phyloP scores from a whole-genome alignment of 257 asterid genomes.

The Ocimum tenuiflorum region DNA sequence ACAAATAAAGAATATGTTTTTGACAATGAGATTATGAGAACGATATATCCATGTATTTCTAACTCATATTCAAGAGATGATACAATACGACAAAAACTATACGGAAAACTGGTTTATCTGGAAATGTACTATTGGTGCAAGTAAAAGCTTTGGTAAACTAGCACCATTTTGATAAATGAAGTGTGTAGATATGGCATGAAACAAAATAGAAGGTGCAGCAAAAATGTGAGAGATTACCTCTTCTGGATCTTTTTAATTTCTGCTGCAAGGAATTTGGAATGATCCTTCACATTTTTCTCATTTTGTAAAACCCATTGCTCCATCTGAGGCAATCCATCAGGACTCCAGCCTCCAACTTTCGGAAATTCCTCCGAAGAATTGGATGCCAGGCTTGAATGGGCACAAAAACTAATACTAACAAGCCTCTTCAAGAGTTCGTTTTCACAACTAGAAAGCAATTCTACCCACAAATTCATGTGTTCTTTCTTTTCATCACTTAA shows the following conservation, averaged over 20 bases:
- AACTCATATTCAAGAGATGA: too few species aligned
- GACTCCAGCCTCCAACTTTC: constrained; percentile 37
- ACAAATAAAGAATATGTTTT: too few species aligned
- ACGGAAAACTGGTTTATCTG: too few species aligned
- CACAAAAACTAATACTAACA: constrained; percentile 41
- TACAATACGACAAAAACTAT: too few species aligned
- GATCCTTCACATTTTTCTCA: constrained; percentile 35
- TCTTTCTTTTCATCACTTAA: constrained; percentile 29
- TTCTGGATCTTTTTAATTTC: constrained; percentile 42
- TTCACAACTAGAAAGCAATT: constrained; percentile 51
- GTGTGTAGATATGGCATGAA: not conserved
- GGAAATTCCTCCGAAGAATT: constrained; percentile 16
- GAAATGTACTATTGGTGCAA: too few species aligned
- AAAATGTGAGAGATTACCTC: constrained; percentile 37
- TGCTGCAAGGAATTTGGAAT: constrained; percentile 38
- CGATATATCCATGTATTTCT: too few species aligned
- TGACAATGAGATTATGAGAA: too few species aligned
- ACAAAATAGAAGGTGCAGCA: not conserved
- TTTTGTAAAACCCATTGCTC: constrained; percentile 59
- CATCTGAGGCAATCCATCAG: constrained; percentile 65
- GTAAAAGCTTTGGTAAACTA: not conserved
- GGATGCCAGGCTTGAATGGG: constrained; percentile 26
- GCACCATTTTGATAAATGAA: not conserved
- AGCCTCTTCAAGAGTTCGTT: constrained; percentile 77
- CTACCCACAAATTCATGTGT: constrained; percentile 41